Evolutionary conservation across 192 early-diverging fungal species (phyloP).

Genomic region (Entophlyctis luteolus): DNA sequence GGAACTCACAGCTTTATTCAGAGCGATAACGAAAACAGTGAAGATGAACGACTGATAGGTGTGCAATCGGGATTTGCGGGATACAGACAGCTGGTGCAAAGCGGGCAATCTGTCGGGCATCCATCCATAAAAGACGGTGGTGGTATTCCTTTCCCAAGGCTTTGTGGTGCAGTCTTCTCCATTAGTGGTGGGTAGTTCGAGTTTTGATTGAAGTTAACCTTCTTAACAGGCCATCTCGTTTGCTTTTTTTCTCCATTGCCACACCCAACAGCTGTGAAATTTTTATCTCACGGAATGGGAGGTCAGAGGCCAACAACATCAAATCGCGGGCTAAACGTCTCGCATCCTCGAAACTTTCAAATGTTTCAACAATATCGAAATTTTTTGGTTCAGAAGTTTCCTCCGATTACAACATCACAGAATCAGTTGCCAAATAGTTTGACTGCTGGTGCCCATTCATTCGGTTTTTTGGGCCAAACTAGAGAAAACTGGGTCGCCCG

Average conservation of each 20-base stretch:
- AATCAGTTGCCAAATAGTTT: background rate
- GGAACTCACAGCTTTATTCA: too few species aligned
- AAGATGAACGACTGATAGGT: too few species aligned
- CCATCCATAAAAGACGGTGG: background rate
- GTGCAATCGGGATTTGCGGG: too few species aligned
- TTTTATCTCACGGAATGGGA: background rate
- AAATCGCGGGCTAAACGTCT: slow-evolving; percentile 1
- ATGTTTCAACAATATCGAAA: slow-evolving; percentile 25
- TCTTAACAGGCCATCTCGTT: slow-evolving; percentile 56
- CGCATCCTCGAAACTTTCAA: slow-evolving; percentile 13
- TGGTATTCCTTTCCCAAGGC: slow-evolving; percentile 60
- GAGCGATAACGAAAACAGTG: too few species aligned
- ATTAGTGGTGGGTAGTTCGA: slow-evolving; percentile 10
- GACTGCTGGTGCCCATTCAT: too few species aligned
- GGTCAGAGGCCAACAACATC: slow-evolving; percentile 19
- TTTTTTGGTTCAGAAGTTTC: slow-evolving; percentile 18
- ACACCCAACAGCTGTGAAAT: slow-evolving; percentile 27
- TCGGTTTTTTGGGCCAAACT: background rate
- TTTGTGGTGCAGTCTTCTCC: slow-evolving; percentile 55
- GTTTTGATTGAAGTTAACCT: background rate
- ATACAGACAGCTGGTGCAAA: too few species aligned
- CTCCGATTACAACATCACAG: background rate
- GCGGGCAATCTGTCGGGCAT: too few species aligned
- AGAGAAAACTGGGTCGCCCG: slow-evolving; percentile 9
- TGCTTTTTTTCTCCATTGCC: slow-evolving; percentile 64